These are phyloP conservation scores for Dipodascopsis uninucleata DNA, from an alignment of 805 yeast species.

Conservation along the genomic window DNA sequence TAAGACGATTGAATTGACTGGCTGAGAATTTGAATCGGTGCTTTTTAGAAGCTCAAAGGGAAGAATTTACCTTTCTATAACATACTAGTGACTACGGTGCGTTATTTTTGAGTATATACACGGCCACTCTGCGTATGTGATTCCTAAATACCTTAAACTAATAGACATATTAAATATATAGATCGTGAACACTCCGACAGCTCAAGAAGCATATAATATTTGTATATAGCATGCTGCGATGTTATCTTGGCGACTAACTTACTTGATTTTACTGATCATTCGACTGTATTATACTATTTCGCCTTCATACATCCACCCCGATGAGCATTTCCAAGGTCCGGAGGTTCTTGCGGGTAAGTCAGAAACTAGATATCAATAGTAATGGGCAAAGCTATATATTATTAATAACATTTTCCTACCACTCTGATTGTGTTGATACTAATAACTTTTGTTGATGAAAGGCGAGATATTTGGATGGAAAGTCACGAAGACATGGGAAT, in stretches of 20 bases:
- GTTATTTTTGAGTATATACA: too few relatives aligned
- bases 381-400: background rate
- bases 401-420: conserved; percentile 2
- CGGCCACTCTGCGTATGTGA: too few relatives aligned
- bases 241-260: conserved; percentile 26
- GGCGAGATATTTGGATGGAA: conserved; percentile 43
- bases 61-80: too few relatives aligned
- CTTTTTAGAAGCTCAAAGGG: too few relatives aligned
- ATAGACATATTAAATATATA: too few relatives aligned
- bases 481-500: conserved; percentile 79
- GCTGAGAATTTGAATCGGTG: too few relatives aligned
- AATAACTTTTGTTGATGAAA: conserved; percentile 11
- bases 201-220: too few relatives aligned
- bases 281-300: conserved; percentile 59
- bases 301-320: conserved; percentile 91
- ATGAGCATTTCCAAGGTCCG: conserved; percentile 92
- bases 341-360: conserved; percentile 56
- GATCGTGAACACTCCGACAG: too few relatives aligned
- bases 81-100: too few relatives aligned
- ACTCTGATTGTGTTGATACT: too few relatives aligned
- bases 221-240: background rate
- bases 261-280: conserved; percentile 29
- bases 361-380: background rate
- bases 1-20: too few relatives aligned
- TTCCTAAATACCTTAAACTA: too few relatives aligned